Evolutionary conservation across 192 early-diverging fungal genomes (phyloP).

Genomic region (Linnemannia exigua): DNA sequence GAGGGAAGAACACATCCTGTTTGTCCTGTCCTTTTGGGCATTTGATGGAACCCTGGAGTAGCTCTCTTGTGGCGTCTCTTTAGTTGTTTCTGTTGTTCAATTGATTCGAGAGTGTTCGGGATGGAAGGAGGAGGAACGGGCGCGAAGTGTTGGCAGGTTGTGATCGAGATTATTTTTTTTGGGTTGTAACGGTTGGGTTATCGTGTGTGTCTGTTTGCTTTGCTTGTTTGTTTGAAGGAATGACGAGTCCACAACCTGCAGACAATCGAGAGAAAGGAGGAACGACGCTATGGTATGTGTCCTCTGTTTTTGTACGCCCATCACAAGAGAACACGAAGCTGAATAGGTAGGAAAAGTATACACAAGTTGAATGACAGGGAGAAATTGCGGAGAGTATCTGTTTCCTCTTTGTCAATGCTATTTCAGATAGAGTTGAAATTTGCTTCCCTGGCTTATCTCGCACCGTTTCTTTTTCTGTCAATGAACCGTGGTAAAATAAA

Average conservation of each 20-base stretch:
- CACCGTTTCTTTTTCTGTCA: not conserved
- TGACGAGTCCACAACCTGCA: not conserved
- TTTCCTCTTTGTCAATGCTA: constrained; percentile 1
- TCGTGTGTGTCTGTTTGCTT: not conserved
- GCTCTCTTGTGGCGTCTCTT: too few species aligned
- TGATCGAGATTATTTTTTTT: not conserved
- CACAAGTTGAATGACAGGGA: not conserved
- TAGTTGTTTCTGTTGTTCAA: not conserved
- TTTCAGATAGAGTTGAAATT: constrained; percentile 1
- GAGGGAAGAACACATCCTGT: not conserved
- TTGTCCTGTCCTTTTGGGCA: not conserved
- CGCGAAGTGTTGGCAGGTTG: not conserved
- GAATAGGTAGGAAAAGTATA: not conserved
- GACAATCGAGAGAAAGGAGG: not conserved
- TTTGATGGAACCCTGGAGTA: not conserved
- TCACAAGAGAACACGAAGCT: not conserved
- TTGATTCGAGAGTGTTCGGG: not conserved
- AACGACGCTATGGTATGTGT: not conserved
- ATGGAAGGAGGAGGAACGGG: not conserved
- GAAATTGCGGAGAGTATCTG: constrained; percentile 3
- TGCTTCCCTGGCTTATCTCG: not conserved
- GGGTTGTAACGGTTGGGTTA: not conserved
- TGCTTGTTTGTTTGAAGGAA: not conserved
- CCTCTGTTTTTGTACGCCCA: not conserved
- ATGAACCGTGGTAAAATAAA: constrained; percentile 1